phyloP scores from a whole-genome alignment of 257 asterid species.

The Paraleonurus japonicus region DNA sequence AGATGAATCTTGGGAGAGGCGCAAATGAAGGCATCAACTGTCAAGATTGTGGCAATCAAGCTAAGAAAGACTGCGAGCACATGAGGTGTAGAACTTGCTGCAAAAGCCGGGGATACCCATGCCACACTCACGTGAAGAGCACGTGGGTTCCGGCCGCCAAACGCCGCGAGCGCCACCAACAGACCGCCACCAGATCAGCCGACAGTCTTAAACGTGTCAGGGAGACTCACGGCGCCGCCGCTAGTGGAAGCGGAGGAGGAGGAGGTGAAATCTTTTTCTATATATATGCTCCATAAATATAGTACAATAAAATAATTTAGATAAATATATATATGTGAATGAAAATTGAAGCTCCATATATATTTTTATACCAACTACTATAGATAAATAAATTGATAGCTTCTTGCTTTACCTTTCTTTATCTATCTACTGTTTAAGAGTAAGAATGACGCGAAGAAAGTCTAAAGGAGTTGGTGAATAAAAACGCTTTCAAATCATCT shows the following conservation, averaged over 20 bases:
- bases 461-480: background rate
- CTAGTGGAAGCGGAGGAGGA: background rate
- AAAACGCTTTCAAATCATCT: background rate
- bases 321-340: no score
- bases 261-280: background rate
- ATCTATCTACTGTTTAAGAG: slow-evolving; percentile 31
- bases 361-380: background rate
- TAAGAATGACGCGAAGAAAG: slow-evolving; percentile 40
- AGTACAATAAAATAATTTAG: no score
- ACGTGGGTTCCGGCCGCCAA: slow-evolving; percentile 69
- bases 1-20: slow-evolving; percentile 33
- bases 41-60: slow-evolving; percentile 74
- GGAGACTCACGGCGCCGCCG: slow-evolving; percentile 24
- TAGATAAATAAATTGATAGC: no score
- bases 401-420: slow-evolving; percentile 21
- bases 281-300: no score
- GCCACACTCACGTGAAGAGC: slow-evolving; percentile 63
- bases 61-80: slow-evolving; percentile 61
- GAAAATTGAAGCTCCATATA: no score
- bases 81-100: slow-evolving; percentile 69
- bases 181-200: background rate
- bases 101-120: slow-evolving; percentile 58
- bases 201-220: slow-evolving; percentile 32
- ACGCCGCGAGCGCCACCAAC: slow-evolving; percentile 57
- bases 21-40: slow-evolving; percentile 41